These are phyloP conservation scores for Calonectria fujianensis DNA, from an alignment of 2,329 filamentous ascomycete genomes.

Conservation along the genomic window DNA sequence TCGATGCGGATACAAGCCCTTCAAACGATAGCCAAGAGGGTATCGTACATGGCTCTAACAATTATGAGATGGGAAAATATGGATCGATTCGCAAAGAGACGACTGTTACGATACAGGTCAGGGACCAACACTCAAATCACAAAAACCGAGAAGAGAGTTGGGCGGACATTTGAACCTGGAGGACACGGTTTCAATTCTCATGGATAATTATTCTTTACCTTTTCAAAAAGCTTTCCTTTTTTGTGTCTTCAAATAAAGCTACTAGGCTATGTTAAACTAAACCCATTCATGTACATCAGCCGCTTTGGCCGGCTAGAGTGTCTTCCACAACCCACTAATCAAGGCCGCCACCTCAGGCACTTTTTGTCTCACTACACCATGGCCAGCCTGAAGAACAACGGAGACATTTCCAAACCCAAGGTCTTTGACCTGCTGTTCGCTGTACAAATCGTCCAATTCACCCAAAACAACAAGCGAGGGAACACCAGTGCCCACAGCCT, in stretches of 20 bases:
- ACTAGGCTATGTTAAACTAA: too few species aligned
- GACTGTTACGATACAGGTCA: constrained; percentile 31
- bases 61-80: constrained; percentile 29
- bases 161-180: constrained; percentile 15
- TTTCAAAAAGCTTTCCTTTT: not conserved
- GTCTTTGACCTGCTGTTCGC: constrained; percentile 35
- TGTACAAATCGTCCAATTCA: constrained; percentile 51
- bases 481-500: constrained; percentile 40
- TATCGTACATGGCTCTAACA: constrained; percentile 5
- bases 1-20: constrained; percentile 20
- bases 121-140: constrained; percentile 11
- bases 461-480: constrained; percentile 50
- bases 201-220: not conserved
- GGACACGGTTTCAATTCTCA: not conserved
- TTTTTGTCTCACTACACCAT: constrained; percentile 53
- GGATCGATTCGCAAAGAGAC: constrained; percentile 31
- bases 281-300: too few species aligned
- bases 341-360: constrained; percentile 45
- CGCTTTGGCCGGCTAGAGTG: not conserved
- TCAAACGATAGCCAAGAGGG: constrained; percentile 26
- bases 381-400: constrained; percentile 48
- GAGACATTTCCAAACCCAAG: constrained; percentile 49
- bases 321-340: constrained; percentile 48
- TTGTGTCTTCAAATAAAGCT: too few species aligned
- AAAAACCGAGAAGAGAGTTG: constrained; percentile 24